phyloP scores from a whole-genome alignment of 768 basidiomycete genomes.

The Hygrophorus pudorinus region DNA sequence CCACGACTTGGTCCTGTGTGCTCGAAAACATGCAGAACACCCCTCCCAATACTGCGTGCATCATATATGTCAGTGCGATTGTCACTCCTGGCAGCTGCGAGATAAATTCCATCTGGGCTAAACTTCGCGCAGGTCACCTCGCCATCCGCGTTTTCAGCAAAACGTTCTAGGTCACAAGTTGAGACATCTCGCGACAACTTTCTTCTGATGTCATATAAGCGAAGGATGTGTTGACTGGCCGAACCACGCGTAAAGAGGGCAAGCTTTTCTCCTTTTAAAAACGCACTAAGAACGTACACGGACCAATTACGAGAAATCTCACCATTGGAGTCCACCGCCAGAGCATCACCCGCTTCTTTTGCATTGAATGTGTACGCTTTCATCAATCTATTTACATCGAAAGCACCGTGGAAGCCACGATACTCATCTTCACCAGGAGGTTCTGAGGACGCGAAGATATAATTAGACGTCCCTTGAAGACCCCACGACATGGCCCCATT shows the following conservation, averaged over 20 bases:
- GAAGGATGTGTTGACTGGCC: slow-evolving; percentile 25
- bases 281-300: neutral
- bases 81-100: slow-evolving; percentile 52
- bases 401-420: slow-evolving; percentile 39
- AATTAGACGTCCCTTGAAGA: slow-evolving; percentile 21
- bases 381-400: slow-evolving; percentile 27
- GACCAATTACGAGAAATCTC: neutral
- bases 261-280: slow-evolving; percentile 19
- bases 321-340: slow-evolving; percentile 40
- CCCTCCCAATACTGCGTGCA: slow-evolving; percentile 36
- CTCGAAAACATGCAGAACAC: slow-evolving; percentile 36
- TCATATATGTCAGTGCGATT: slow-evolving; percentile 57
- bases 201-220: slow-evolving; percentile 42
- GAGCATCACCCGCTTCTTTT: slow-evolving; percentile 42
- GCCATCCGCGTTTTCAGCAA: slow-evolving; percentile 15
- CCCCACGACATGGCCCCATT: slow-evolving; percentile 51
- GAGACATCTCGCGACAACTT: slow-evolving; percentile 18
- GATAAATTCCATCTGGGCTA: slow-evolving; percentile 51
- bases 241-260: slow-evolving; percentile 24
- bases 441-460: slow-evolving; percentile 51
- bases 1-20: slow-evolving; percentile 30
- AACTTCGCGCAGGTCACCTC: slow-evolving; percentile 43
- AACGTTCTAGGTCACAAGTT: slow-evolving; percentile 25
- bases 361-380: slow-evolving; percentile 29
- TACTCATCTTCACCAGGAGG: slow-evolving; percentile 19